Base-by-base conservation (phyloP, 345 rosid genomes). In the Citrus sp. region DNA sequence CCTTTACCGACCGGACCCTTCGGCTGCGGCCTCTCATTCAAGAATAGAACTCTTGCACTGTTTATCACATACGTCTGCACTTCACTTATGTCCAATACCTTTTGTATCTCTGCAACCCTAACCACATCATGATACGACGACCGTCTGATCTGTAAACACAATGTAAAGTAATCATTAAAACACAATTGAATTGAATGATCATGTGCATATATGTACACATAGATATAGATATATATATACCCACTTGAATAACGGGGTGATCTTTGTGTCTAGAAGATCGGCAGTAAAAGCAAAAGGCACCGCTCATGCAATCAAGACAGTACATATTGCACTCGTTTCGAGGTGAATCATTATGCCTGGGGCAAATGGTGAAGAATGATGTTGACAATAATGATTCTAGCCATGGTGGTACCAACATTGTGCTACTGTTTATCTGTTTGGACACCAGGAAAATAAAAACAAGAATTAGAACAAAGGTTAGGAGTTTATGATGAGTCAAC, bases 61-160 rank as follows among this genome's bases (percentile, higher is more conserved):
- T 85, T 85, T 27, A 85, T 85, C 62, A 83, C 84, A 63, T 85
- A 85, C 4, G 88, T 83, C 38, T 85, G 88, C 6, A 85, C 81
- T 49, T 80, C 88, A 73, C 84, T 79, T 21, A 81, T 81, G 77
- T 85, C 86, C 42, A 83, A 14, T 34, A 77, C 35, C 69, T 81
- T 81, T n/a, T 83, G 82, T 37, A 86, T 75, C 66, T 86, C 88
- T 1, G 83, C 37, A 6, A 81, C 83, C 68, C 86, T 79, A 3
- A 86, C 85, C 8, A 86, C 88, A 71, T 86, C 79, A 19, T 86
- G 86, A 46, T 86, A 81, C 6, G 88, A 86, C 10, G 88, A 86
- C 40, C 86, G 78, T 63, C 86, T 73, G 79, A 86, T 86, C 88
- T 86, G 84, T 19, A 72, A 25, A 40, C 51, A 3, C 3, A 13